Base-by-base conservation (phyloP, 164 flowering plant species). In the Litsea cubeba region DNA sequence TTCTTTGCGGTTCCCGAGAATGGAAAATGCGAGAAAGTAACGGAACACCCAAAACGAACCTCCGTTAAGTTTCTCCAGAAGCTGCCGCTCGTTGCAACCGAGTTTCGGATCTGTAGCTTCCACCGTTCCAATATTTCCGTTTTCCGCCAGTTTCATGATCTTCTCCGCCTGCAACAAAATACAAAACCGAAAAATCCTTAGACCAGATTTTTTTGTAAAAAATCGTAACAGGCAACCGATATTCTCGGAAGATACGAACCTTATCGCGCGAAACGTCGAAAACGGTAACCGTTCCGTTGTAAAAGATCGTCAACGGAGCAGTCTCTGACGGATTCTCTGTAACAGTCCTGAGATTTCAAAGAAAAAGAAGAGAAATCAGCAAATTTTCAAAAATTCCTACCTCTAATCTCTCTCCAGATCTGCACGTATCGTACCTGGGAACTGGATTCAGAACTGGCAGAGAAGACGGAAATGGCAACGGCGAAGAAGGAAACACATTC, bases 261-360 rank as follows among this genome's bases (percentile, higher is more conserved):
- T 75, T 77, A 40, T 72, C 74, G 7, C 23, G 73, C 8, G 81
- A 73, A 64, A 82, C 70, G 49, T 82, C 79, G 62, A 80, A 82
- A 12, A 80, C 77, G 12, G 79, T 72, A 20, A 82, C 82, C 0
- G 71, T 80, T 65, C 84, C 84, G 46, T 80, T 80, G 72, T 82
- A 82, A 79, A 82, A 82, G n/a, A 82, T 82, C 40, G 84, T 82
- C 35, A 93, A 23, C 0, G 88, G 95, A 71, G 89, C 74, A 5
- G 85, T 74, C n/a, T 77, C 84, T 11, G 58, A 35, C 20, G 68
- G 24, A 62, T n/a, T 60, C 24, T 63, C 68, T 40, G 14, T 3
- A 12, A 11, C 11, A 28, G 70, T 7, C 23, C 69, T 65, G 69
- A 15, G 12, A 63, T 12, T n/a, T 63, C 5, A 10, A 24, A 8